Percentiles rank a stretch among this genome's conserved stretches.
Evolutionary conservation across 2,329 filamentous ascomycete species (phyloP).

Genomic region (Xylaria sp.): DNA sequence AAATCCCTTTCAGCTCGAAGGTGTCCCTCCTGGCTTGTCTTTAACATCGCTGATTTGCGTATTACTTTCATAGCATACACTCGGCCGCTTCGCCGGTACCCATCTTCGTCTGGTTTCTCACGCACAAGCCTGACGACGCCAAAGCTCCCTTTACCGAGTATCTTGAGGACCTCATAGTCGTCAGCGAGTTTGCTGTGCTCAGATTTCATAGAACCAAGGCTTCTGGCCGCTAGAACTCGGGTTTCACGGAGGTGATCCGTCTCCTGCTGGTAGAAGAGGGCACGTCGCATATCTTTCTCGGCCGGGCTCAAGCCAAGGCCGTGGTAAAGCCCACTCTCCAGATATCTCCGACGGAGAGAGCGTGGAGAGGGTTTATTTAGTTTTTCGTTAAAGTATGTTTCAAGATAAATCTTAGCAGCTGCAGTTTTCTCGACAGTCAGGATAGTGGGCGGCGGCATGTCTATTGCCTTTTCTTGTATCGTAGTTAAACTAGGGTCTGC

Average conservation of each 20-base stretch:
- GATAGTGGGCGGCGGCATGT: constrained; percentile 51
- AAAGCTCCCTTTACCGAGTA: constrained; percentile 94
- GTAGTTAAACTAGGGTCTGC: constrained; percentile 47
- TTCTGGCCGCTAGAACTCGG: constrained; percentile 74
- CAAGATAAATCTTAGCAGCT: constrained; percentile 86
- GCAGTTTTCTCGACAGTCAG: constrained; percentile 80
- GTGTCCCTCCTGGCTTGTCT: constrained; percentile 91
- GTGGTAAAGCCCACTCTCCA: constrained; percentile 72
- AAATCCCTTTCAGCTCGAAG: constrained; percentile 92
- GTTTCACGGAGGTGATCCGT: constrained; percentile 78
- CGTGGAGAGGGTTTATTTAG: constrained; percentile 68
- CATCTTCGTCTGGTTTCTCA: constrained; percentile 59
- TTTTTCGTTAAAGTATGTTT: constrained; percentile 83
- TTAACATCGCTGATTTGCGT: constrained; percentile 91
- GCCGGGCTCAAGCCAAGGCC: constrained; percentile 62
- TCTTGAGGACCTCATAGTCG: constrained; percentile 82
- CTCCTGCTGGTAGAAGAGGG: constrained; percentile 74
- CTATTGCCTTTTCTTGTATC: constrained; percentile 51
- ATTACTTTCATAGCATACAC: constrained; percentile 98
- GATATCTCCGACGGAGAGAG: constrained; percentile 67
- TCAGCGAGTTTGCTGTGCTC: constrained; percentile 63
- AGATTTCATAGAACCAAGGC: constrained; percentile 54
- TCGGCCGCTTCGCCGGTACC: constrained; percentile 51
- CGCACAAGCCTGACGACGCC: constrained; percentile 89
- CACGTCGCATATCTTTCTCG: constrained; percentile 65